A percentile compares a stretch with the other conserved stretches of the same genome.
These are phyloP conservation scores for Exophiala aquamarina DNA, from an alignment of 2,329 filamentous ascomycete genomes.

Conservation along the genomic window DNA sequence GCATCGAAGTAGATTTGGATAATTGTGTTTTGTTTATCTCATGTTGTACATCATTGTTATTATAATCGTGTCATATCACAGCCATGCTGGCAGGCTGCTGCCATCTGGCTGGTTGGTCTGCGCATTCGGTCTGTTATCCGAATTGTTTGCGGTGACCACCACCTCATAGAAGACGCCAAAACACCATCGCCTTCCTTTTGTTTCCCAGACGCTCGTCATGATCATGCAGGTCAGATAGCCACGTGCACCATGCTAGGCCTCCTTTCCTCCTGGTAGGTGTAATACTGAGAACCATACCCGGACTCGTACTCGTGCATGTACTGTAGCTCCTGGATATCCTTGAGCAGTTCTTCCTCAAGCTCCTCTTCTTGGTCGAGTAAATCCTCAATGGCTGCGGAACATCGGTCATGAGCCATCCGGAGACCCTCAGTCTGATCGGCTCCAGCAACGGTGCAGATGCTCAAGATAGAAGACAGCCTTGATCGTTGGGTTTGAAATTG, in stretches of 20 bases:
- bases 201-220: no score
- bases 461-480: conserved; percentile 26
- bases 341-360: conserved; percentile 22
- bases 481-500: conserved; percentile 27
- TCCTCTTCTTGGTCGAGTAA: conserved; percentile 27
- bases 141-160: no score
- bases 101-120: no score
- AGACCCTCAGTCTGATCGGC: conserved; percentile 26
- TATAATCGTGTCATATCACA: no score
- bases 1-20: no score
- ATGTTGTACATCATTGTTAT: no score
- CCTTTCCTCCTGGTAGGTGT: conserved; percentile 8
- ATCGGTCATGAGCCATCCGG: conserved; percentile 25
- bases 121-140: no score
- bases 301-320: conserved; percentile 12
- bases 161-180: no score
- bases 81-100: no score
- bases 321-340: conserved; percentile 17
- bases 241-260: conserved; percentile 20
- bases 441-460: conserved; percentile 27
- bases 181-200: no score
- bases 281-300: conserved; percentile 1
- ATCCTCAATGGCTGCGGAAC: conserved; percentile 21
- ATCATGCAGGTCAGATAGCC: conserved; percentile 3
- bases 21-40: no score